A percentile compares a stretch with the other conserved stretches of the same genome.
Evolutionary conservation across 306 rosid genomes (phyloP).

Genomic region (Fragaria vesca): DNA sequence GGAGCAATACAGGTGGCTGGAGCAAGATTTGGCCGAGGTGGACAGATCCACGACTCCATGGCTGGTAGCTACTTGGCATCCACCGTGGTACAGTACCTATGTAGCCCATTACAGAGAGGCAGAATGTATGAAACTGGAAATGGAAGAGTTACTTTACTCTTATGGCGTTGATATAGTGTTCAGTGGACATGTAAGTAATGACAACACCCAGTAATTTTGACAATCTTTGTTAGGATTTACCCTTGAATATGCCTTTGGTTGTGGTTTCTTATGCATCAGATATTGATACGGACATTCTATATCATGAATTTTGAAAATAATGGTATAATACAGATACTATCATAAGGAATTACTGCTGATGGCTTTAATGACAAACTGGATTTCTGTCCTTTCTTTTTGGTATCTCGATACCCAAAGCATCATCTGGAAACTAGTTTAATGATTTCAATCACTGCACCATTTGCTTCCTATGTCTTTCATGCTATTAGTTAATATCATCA

Average conservation of each 20-base stretch:
- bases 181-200: conserved; percentile 74
- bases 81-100: conserved; percentile 81
- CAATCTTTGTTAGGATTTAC: conserved; percentile 11
- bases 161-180: conserved; percentile 74
- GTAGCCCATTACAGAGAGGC: conserved; percentile 76
- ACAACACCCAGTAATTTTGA: conserved; percentile 9
- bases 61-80: conserved; percentile 85
- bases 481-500: background rate
- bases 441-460: background rate
- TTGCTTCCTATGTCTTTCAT: background rate
- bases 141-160: conserved; percentile 73
- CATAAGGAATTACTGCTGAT: background rate
- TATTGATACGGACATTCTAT: background rate
- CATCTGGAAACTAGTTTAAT: conserved; percentile 6
- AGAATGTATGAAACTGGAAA: conserved; percentile 74
- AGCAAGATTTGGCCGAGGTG: conserved; percentile 63
- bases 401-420: background rate
- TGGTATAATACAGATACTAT: background rate
- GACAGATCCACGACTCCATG: conserved; percentile 81
- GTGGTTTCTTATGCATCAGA: background rate
- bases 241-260: background rate
- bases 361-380: background rate
- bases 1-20: conserved; percentile 78
- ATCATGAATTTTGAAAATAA: background rate
- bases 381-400: background rate